Evolutionary conservation across 805 yeast genomes (phyloP).

Genomic region (Metschnikowia kunwiensis): DNA sequence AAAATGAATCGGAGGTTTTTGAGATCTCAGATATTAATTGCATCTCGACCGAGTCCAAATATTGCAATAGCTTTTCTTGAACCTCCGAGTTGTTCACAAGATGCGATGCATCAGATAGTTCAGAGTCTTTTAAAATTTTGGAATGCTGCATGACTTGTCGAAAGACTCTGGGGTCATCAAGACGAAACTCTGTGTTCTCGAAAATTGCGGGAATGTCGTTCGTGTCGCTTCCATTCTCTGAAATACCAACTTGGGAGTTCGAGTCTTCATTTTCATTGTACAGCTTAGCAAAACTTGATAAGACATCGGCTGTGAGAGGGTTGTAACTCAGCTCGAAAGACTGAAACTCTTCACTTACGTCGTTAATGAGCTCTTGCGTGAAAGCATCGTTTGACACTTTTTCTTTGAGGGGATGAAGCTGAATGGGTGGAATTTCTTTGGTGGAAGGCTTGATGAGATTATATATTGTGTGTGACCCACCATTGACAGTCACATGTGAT

Average conservation of each 20-base stretch:
- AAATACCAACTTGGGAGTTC: slow-evolving; percentile 7
- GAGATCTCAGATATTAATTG: slow-evolving; percentile 80
- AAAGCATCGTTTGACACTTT: slow-evolving; percentile 26
- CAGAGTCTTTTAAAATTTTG: slow-evolving; percentile 36
- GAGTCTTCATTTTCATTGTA: slow-evolving; percentile 13
- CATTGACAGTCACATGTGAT: slow-evolving; percentile 36
- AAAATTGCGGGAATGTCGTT: slow-evolving; percentile 64
- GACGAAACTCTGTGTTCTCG: slow-evolving; percentile 62
- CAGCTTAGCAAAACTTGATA: slow-evolving; percentile 29
- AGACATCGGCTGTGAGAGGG: slow-evolving; percentile 35
- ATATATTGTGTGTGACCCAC: slow-evolving; percentile 40
- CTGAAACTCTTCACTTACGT: slow-evolving; percentile 27
- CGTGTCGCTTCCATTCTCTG: slow-evolving; percentile 2
- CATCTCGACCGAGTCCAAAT: slow-evolving; percentile 81
- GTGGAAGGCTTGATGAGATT: slow-evolving; percentile 66
- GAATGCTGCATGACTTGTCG: slow-evolving; percentile 65
- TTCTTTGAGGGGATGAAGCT: slow-evolving; percentile 37
- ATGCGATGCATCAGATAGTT: slow-evolving; percentile 20
- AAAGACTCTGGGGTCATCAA: slow-evolving; percentile 87
- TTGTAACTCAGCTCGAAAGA: slow-evolving; percentile 39
- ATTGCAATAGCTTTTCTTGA: slow-evolving; percentile 77
- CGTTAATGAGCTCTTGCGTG: slow-evolving; percentile 18
- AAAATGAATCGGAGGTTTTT: slow-evolving; percentile 78
- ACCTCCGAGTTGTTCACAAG: slow-evolving; percentile 53
- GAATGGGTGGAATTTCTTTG: slow-evolving; percentile 81